Base-by-base conservation (phyloP, 345 rosid species). In the Pistacia integerrima region DNA sequence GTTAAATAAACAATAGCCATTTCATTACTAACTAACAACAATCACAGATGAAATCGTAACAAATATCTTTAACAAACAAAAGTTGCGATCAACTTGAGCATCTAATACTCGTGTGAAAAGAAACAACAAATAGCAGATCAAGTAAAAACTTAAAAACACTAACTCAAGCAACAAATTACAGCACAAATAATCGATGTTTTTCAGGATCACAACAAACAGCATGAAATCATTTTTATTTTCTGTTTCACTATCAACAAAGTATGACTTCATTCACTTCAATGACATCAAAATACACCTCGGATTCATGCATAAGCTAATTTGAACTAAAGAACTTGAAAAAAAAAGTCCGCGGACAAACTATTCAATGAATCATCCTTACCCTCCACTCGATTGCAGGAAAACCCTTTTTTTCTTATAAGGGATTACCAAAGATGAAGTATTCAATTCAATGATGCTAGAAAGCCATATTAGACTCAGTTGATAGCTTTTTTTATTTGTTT, bases 401-500 rank as follows among this genome's bases (percentile, higher is more conserved):
- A 68, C 46, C 59, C 18, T 64, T 28, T 38, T 20, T 16, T 18
- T 51, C 33, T 30, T 49, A 22, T 41, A 41, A 41, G 46, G 14
- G 62, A 2, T 10, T 33, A 56, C 28, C 33, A 55, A 56, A 70
- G 17, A 59, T 25, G 16, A 59, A 41, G 18, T 35, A 46, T 14
- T 25, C 44, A 72, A 30, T 46, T 60, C 25, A 46, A 61, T 28
- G 17, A 48, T 49, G 38, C 57, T 33, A 46, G n/a, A 16, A 61
- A 60, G n/a, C 25, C 76, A 46, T 28, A 73, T 20, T 11, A 57
- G 51, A 57, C 64, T 70, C 63, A 18, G 33, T 17, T n/a, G 30
- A 70, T 8, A 33, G 73, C 54, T 52, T 7, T 5, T 61, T 22
- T 51, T 17, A 10, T 69, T 14, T 10, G 14, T 56, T 35, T n/a